phyloP scores from a whole-genome alignment of 108 stramenopile species.

The Cylindrotheca closterium region DNA sequence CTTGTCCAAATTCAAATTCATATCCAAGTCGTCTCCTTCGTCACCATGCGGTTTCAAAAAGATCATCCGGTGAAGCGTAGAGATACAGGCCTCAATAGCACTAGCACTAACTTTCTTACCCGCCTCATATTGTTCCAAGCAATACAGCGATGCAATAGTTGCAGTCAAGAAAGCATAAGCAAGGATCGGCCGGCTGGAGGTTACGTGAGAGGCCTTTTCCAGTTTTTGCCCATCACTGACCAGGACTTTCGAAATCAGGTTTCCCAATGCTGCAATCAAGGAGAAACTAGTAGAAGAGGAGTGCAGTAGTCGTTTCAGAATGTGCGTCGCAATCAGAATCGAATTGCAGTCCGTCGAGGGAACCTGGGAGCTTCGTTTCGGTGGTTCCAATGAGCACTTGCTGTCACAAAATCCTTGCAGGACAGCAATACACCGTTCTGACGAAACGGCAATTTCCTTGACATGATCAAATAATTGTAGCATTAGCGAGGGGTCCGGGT shows the following conservation, averaged over 20 bases:
- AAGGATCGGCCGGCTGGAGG: conserved; percentile 21
- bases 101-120: neutral
- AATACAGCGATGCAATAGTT: conserved; percentile 14
- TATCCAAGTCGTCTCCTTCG: neutral
- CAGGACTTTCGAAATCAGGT: conserved; percentile 28
- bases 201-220: conserved; percentile 1
- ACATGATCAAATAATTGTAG: neutral
- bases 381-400: neutral
- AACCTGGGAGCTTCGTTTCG: neutral
- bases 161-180: conserved; percentile 25
- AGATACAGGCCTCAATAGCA: conserved; percentile 1
- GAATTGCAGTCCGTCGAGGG: conserved; percentile 19
- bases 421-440: neutral
- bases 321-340: conserved; percentile 30
- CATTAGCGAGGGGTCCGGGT: no score
- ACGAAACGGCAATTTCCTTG: conserved; percentile 13
- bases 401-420: conserved; percentile 18
- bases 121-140: neutral
- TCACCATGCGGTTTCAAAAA: conserved; percentile 3
- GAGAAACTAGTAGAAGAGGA: no score
- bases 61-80: conserved; percentile 21
- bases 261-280: conserved; percentile 19
- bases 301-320: conserved; percentile 32
- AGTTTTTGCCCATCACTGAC: conserved; percentile 20
- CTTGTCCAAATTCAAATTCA: neutral